Conservation (phyloP, 2,329 filamentous ascomycete genomes). For the Botrytis deweyae region DNA sequence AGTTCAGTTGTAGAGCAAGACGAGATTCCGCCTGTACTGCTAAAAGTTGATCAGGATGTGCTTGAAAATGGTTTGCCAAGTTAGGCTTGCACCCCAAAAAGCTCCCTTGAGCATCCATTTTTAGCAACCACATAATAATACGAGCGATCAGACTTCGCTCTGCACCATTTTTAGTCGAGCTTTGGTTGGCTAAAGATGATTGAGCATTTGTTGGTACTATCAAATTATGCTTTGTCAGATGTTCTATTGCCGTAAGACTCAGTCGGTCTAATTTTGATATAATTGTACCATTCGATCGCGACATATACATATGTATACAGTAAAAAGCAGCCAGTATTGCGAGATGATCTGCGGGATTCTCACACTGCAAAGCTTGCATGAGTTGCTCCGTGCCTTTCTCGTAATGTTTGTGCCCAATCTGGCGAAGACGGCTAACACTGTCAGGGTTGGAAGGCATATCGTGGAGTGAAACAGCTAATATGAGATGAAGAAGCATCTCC, state of each 20-base stretch:
- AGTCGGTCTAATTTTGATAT: slow-evolving; percentile 21
- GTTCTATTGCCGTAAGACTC: slow-evolving; percentile 16
- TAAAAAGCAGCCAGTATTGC: slow-evolving; percentile 21
- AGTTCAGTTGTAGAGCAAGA: slow-evolving; percentile 25
- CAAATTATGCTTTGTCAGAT: slow-evolving; percentile 12
- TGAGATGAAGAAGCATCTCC: slow-evolving; percentile 16
- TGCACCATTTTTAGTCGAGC: background rate
- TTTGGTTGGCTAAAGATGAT: background rate
- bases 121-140: slow-evolving; percentile 24
- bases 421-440: background rate
- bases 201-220: background rate
- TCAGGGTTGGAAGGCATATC: background rate
- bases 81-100: slow-evolving; percentile 24
- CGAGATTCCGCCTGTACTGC: slow-evolving; percentile 21
- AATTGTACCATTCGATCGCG: background rate
- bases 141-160: slow-evolving; percentile 23
- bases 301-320: slow-evolving; percentile 24
- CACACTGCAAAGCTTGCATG: slow-evolving; percentile 16
- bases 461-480: slow-evolving; percentile 20
- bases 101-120: slow-evolving; percentile 26
- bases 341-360: slow-evolving; percentile 7
- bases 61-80: slow-evolving; percentile 22
- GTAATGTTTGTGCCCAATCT: slow-evolving; percentile 21
- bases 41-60: slow-evolving; percentile 11
- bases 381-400: slow-evolving; percentile 22